These are phyloP conservation scores for Wickerhamiella kazuoi DNA, from an alignment of 805 yeast genomes.

Conservation along the genomic window DNA sequence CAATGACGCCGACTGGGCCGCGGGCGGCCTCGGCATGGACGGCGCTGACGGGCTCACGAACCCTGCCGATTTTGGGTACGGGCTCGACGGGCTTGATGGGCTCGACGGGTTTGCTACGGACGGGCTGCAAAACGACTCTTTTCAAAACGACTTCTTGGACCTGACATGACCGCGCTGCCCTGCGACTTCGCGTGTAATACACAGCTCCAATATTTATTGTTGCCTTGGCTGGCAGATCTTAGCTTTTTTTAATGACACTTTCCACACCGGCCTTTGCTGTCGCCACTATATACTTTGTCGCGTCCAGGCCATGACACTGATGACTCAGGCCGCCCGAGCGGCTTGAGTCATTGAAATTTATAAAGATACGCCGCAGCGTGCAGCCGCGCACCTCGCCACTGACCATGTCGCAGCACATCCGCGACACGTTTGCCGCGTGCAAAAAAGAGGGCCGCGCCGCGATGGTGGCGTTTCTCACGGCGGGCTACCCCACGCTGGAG, in stretches of 20 bases:
- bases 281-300: background rate
- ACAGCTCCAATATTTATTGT: too few species aligned
- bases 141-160: too few species aligned
- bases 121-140: too few species aligned
- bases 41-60: too few species aligned
- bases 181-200: too few species aligned
- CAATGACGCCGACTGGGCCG: background rate
- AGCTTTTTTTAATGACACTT: background rate
- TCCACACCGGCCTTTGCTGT: background rate
- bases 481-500: slow-evolving; percentile 77
- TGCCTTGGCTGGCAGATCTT: too few species aligned
- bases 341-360: background rate
- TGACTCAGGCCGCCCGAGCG: too few species aligned
- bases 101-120: background rate
- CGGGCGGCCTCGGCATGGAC: background rate
- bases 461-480: slow-evolving; percentile 80
- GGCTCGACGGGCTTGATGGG: too few species aligned
- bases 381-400: background rate
- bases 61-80: too few species aligned
- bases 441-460: slow-evolving; percentile 61
- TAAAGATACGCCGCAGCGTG: background rate
- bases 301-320: too few species aligned
- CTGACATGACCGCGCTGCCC: too few species aligned
- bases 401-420: slow-evolving; percentile 34
- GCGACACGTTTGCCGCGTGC: slow-evolving; percentile 43